A percentile compares a stretch with the other conserved stretches of the same genome.
These are phyloP conservation scores for Huntiella decipiens DNA, from an alignment of 2,329 filamentous ascomycete genomes.

Conservation along the genomic window DNA sequence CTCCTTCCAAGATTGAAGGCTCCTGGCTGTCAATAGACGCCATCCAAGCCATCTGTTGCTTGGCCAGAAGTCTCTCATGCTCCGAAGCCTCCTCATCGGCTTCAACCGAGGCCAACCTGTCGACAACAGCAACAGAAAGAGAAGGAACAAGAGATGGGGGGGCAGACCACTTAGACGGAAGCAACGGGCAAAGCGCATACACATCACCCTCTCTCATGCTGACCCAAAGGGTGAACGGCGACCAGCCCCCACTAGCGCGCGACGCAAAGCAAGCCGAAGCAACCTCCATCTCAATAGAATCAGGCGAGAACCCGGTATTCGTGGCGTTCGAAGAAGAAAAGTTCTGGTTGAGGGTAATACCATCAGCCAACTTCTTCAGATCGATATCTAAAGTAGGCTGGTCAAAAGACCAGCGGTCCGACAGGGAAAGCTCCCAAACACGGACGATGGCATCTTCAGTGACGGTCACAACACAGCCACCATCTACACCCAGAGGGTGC, in stretches of 20 bases:
- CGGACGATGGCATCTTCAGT: slow-evolving; percentile 76
- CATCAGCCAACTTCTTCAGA: slow-evolving; percentile 73
- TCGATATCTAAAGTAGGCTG: slow-evolving; percentile 69
- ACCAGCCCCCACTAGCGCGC: slow-evolving; percentile 62
- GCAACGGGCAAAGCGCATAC: slow-evolving; percentile 77
- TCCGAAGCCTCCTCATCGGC: slow-evolving; percentile 36
- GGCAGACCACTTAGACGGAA: slow-evolving; percentile 73
- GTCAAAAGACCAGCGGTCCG: slow-evolving; percentile 75
- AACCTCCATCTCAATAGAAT: slow-evolving; percentile 84
- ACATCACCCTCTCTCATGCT: slow-evolving; percentile 90
- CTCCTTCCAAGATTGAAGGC: slow-evolving; percentile 32
- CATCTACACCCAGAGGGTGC: slow-evolving; percentile 77
- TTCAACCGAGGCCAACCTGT: slow-evolving; percentile 45
- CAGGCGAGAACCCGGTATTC: slow-evolving; percentile 70
- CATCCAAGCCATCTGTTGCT: slow-evolving; percentile 51
- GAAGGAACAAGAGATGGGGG: slow-evolving; percentile 61
- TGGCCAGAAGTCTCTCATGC: slow-evolving; percentile 35
- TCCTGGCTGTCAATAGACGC: slow-evolving; percentile 45
- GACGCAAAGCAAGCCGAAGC: slow-evolving; percentile 66
- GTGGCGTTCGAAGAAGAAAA: slow-evolving; percentile 55
- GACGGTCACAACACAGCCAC: slow-evolving; percentile 68
- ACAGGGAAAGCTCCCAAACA: slow-evolving; percentile 74
- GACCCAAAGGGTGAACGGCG: slow-evolving; percentile 88
- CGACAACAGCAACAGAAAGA: slow-evolving; percentile 63
- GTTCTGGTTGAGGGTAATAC: slow-evolving; percentile 63